Conservation (phyloP, 441 rosid species). For the Bruguiera hainesii region DNA sequence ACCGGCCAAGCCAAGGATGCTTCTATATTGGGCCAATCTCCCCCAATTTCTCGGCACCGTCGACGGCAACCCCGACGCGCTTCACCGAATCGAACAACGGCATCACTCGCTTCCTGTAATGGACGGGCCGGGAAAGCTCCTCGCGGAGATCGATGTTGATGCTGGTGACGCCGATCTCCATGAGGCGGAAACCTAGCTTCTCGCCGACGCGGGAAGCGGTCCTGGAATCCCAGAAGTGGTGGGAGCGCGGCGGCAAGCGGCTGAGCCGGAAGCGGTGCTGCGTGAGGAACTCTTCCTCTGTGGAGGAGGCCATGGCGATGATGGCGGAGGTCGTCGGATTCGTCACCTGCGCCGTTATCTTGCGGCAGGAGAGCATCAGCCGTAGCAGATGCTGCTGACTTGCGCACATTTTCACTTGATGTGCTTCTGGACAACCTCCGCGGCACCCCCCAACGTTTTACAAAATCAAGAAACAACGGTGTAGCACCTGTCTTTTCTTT, state of each 20-base stretch:
- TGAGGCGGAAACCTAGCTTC: slow-evolving; percentile 62
- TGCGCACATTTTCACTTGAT: background rate
- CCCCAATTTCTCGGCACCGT: slow-evolving; percentile 52
- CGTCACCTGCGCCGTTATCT: slow-evolving; percentile 74
- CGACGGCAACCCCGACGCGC: slow-evolving; percentile 58
- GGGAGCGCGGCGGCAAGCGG: slow-evolving; percentile 52
- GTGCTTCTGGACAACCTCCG: too few species aligned
- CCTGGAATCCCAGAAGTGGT: slow-evolving; percentile 56
- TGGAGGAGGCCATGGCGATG: slow-evolving; percentile 82
- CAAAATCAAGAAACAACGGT: too few species aligned
- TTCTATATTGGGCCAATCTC: slow-evolving; percentile 26
- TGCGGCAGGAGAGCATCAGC: slow-evolving; percentile 64
- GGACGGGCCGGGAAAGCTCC: slow-evolving; percentile 67
- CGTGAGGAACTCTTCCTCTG: slow-evolving; percentile 61
- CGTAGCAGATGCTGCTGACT: slow-evolving; percentile 56
- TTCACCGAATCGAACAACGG: slow-evolving; percentile 73
- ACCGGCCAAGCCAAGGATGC: slow-evolving; percentile 13
- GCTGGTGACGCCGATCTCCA: slow-evolving; percentile 50
- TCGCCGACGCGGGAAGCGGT: slow-evolving; percentile 73
- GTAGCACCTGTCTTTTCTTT: too few species aligned
- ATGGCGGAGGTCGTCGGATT: slow-evolving; percentile 53
- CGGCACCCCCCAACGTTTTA: too few species aligned
- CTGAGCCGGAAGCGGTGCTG: slow-evolving; percentile 54
- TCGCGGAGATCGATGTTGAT: slow-evolving; percentile 54
- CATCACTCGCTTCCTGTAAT: slow-evolving; percentile 53